phyloP scores from a whole-genome alignment of 75 land plant species.

The Selaginella tamariscina region DNA sequence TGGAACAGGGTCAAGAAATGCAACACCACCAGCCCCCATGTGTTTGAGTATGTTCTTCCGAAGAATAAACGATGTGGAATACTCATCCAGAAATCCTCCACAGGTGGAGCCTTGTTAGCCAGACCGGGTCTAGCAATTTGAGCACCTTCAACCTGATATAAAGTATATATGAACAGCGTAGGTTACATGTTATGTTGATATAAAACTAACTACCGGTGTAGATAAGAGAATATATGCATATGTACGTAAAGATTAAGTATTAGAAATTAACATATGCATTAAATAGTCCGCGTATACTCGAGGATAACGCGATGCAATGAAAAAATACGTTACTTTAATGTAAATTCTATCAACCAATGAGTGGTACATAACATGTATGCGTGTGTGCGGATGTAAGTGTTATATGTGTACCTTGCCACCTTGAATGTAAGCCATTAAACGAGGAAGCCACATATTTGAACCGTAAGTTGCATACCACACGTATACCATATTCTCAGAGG shows the following conservation, averaged over 20 bases:
- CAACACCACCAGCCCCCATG: conserved; percentile 96
- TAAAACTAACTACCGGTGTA: too few species aligned
- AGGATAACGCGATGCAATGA: too few species aligned
- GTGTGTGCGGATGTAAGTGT: too few species aligned
- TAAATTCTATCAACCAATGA: too few species aligned
- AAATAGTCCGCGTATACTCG: too few species aligned
- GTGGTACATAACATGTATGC: too few species aligned
- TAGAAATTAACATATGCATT: too few species aligned
- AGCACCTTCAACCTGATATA: conserved; percentile 72
- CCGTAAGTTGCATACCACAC: conserved; percentile 94
- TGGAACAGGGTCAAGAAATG: conserved; percentile 61
- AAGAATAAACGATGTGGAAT: conserved; percentile 69
- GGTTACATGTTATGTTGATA: background rate
- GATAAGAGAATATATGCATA: too few species aligned
- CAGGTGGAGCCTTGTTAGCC: conserved; percentile 45
- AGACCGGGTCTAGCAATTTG: conserved; percentile 47
- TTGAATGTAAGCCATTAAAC: conserved; percentile 78
- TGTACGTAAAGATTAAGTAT: too few species aligned
- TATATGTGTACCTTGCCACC: conserved; percentile 98
- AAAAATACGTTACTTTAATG: too few species aligned
- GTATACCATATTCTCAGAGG: conserved; percentile 13
- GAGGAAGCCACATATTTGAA: conserved; percentile 70
- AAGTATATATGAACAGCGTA: background rate
- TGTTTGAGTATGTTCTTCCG: conserved; percentile 39
- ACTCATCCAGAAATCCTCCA: conserved; percentile 42